A percentile compares a stretch with the other conserved stretches of the same genome.
These are phyloP conservation scores for Oenanthe javanica DNA, from an alignment of 140 eudicot species.

Conservation along the genomic window DNA sequence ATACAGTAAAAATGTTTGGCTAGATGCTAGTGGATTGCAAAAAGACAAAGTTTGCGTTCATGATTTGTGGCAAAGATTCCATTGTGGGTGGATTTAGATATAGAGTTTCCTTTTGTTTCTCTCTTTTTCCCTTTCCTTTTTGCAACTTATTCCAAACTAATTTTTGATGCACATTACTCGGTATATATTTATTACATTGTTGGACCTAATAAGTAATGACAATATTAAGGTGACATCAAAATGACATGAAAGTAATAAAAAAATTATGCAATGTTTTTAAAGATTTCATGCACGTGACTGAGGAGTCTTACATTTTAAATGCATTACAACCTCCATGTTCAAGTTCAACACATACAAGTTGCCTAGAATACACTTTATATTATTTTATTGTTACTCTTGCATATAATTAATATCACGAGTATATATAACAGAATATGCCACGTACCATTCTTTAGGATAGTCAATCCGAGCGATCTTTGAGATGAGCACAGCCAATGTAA, in stretches of 20 bases:
- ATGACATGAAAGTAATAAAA: not conserved
- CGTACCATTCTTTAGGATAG: constrained; percentile 92
- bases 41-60: not conserved
- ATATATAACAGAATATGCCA: not conserved
- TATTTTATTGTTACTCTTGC: not conserved
- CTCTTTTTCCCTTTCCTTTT: not conserved
- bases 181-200: not conserved
- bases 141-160: not conserved
- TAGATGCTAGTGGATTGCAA: not conserved
- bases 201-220: not conserved
- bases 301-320: not conserved
- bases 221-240: not conserved
- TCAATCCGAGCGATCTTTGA: constrained; percentile 96
- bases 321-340: not conserved
- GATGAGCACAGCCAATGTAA: constrained; percentile 78
- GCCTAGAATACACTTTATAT: not conserved
- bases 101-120: no score
- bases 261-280: not conserved
- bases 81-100: not conserved
- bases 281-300: not conserved
- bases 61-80: not conserved
- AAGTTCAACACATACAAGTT: not conserved
- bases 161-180: not conserved
- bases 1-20: not conserved
- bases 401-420: not conserved